These are phyloP conservation scores for Strigomonas culicis DNA, from an alignment of 208 protist species.

Conservation along the genomic window DNA sequence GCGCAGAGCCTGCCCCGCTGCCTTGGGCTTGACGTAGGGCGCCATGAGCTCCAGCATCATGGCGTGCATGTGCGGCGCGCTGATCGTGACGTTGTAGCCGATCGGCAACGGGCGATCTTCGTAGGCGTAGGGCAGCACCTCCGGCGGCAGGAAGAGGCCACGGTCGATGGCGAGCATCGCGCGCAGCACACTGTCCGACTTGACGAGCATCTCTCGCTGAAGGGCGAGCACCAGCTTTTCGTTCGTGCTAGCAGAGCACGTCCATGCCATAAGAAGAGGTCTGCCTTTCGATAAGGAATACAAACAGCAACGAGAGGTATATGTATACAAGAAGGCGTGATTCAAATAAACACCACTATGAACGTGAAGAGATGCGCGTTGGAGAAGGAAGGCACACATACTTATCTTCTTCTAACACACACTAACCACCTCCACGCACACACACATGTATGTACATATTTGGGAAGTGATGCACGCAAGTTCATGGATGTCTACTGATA, in stretches of 20 bases:
- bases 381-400: not conserved
- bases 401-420: too few species aligned
- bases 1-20: slow-evolving; percentile 15
- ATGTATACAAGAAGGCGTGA: not conserved
- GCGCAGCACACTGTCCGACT: slow-evolving; percentile 36
- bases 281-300: slow-evolving; percentile 4
- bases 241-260: slow-evolving; percentile 69
- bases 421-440: too few species aligned
- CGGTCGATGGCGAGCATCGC: slow-evolving; percentile 79
- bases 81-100: slow-evolving; percentile 81
- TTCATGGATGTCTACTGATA: too few species aligned
- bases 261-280: slow-evolving; percentile 62
- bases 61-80: slow-evolving; percentile 91
- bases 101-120: slow-evolving; percentile 73
- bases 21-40: slow-evolving; percentile 26
- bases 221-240: slow-evolving; percentile 54
- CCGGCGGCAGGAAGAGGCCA: slow-evolving; percentile 51
- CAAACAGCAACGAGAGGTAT: not conserved
- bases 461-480: too few species aligned
- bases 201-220: slow-evolving; percentile 41
- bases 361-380: too few species aligned
- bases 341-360: too few species aligned
- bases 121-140: slow-evolving; percentile 36
- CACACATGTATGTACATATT: too few species aligned
- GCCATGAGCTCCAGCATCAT: slow-evolving; percentile 77